Base-by-base conservation (phyloP, 2,329 filamentous ascomycete species). In the Fusarium sterilihyphosum region DNA sequence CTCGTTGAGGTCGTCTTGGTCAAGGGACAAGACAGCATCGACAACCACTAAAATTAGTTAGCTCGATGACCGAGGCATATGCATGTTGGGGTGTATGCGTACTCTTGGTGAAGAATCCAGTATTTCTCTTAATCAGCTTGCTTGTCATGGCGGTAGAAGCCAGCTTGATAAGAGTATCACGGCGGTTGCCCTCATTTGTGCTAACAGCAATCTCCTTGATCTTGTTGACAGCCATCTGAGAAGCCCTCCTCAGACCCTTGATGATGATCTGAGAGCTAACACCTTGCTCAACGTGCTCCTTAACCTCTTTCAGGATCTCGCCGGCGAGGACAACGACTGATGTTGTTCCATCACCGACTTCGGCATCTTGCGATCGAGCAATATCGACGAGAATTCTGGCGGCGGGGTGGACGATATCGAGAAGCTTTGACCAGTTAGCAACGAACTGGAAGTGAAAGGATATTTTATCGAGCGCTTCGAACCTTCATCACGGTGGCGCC, bases 401-500 rank as follows among this genome's bases (percentile, higher is more conserved):
- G 77, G 96, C 96, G 78, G 96, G 96, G 87, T 99, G 96, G 73
- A 99, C 94, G 80, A 99, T 98, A 83, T 99, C 96, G 82, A 99
- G 93, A 63, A 99, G 93, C 94, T 96, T 63, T 41, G 24, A 33
- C 26, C 47, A 44, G 61, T 74, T 43, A 75, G 73, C 41, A 40
- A 43, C 10, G 38, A 54, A 37, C 46, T 41, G 47, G 60, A 29
- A 14, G 22, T n/a, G n/a, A 6, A 14, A 8, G 13, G 26, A 29
- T 44, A 53, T 29, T 44, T 24, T 40, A 20, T 50, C 14, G 31
- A 41, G 61, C 33, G 61, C 24, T 38, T 59, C 65, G 78, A 83
- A 94, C 94, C 92, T 98, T 98, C 96, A 99, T 99, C 71, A 98
- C 96, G 58, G 96, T 99, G 56, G 96, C 96, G 81, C 96, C 96